Percentiles rank a stretch among this genome's conserved stretches.
phyloP scores from a whole-genome alignment of 1,139 yeast species.

The Wickerhamomyces sp. region DNA sequence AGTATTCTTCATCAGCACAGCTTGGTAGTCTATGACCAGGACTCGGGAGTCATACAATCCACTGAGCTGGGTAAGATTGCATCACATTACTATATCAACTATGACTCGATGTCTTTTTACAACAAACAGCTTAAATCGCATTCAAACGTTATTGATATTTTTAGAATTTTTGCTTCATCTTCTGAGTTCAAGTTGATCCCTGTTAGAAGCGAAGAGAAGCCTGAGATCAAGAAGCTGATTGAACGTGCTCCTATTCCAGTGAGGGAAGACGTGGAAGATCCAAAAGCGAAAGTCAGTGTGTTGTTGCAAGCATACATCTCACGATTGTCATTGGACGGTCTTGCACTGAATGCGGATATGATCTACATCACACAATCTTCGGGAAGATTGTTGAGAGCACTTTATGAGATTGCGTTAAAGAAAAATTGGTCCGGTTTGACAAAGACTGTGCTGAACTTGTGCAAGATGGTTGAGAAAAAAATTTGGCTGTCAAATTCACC shows the following conservation, averaged over 20 bases:
- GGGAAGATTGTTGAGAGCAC: constrained; percentile 80
- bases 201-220: constrained; percentile 79
- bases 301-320: constrained; percentile 84
- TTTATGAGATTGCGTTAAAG: constrained; percentile 68
- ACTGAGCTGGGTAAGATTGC: constrained; percentile 85
- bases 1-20: constrained; percentile 47
- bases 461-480: constrained; percentile 76
- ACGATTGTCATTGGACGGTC: constrained; percentile 69
- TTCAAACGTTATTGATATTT: constrained; percentile 65
- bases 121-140: constrained; percentile 58
- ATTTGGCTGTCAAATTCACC: constrained; percentile 88
- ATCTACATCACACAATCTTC: constrained; percentile 90
- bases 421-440: constrained; percentile 73
- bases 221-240: constrained; percentile 65
- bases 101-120: constrained; percentile 64
- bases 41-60: constrained; percentile 42
- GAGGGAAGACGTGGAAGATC: constrained; percentile 64
- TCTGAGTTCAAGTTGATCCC: constrained; percentile 84
- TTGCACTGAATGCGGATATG: constrained; percentile 93
- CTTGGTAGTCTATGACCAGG: constrained; percentile 53
- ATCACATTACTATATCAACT: constrained; percentile 78
- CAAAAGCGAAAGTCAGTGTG: constrained; percentile 74
- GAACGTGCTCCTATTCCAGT: constrained; percentile 85
- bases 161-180: constrained; percentile 72
- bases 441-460: constrained; percentile 51